Base-by-base conservation (phyloP, 1,284 basidiomycete species). In the Heterobasidion irregulare region DNA sequence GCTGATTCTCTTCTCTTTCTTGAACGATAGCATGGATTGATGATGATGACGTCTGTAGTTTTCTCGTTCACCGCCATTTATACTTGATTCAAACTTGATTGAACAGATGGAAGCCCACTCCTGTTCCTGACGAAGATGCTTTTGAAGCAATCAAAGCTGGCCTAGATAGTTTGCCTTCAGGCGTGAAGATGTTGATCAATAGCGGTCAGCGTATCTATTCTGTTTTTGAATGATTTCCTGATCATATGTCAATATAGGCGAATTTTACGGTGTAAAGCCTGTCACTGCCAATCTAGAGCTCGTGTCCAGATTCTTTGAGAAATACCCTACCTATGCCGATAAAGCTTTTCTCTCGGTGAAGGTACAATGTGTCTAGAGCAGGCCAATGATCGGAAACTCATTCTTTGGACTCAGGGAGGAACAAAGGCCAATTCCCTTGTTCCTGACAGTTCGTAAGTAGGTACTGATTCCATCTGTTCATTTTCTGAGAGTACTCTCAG, bases 111-210 rank as follows among this genome's bases (percentile, higher is more conserved):
- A 65, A 59, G 43, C 70, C 75, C 15, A 55, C 54, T n/a, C 54
- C 48, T 7, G 67, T 73, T 2, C 65, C 79, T 0, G 81, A 87
- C 48, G 77, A 81, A 53, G 70, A 77, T 16, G 76, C 76, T 9
- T 86, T 88, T 57, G 77, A 75, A 43, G 72, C 80, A 6, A 83
- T 89, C 72, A 84, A 80, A 64, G 79, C 83, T 2, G 78, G 79
- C 10, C 71, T 88, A 46, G 76, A 81, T 32, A 75, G 78, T 0
- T 68, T 77, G 18, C 76, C 76, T 8, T 56, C 68, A 0, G 74
- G 72, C 26, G 64, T 73, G 45, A 84, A 78, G 63, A 72, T 75
- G 70, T 57, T 79, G 47, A 55, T 80, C 53, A 78, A 78, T 55
- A 75, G 72, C 60, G 75, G 79, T 75, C 57, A 9, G 73, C 34